Evolutionary conservation across 2,329 filamentous ascomycete genomes (phyloP).

Genomic region (Sporothrix brasiliensis): DNA sequence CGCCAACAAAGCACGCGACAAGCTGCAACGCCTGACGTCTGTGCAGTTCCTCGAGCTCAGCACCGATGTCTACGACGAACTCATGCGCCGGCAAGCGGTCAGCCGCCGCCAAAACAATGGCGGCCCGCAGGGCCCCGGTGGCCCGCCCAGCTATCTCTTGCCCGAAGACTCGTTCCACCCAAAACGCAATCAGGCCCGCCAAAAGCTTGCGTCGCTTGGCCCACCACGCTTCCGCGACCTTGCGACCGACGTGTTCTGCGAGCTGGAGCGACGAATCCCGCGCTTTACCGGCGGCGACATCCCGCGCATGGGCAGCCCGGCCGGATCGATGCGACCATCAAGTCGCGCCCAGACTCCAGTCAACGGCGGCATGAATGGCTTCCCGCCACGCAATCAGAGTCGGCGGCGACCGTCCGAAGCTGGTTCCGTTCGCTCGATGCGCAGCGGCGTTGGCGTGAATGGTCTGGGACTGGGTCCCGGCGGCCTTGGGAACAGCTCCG

Average conservation of each 20-base stretch:
- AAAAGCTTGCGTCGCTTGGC: slow-evolving; percentile 88
- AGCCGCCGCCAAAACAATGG: slow-evolving; percentile 58
- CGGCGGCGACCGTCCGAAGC: slow-evolving; percentile 63
- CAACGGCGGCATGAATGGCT: slow-evolving; percentile 54
- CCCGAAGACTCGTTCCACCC: slow-evolving; percentile 92
- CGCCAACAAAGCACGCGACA: slow-evolving; percentile 90
- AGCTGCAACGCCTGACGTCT: slow-evolving; percentile 82
- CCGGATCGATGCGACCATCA: slow-evolving; percentile 59
- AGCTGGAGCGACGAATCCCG: slow-evolving; percentile 88
- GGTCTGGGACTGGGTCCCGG: slow-evolving; percentile 35
- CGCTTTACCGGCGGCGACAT: slow-evolving; percentile 72
- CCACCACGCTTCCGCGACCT: slow-evolving; percentile 86
- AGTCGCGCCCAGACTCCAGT: slow-evolving; percentile 66
- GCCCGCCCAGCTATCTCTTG: slow-evolving; percentile 71
- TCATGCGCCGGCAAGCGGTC: slow-evolving; percentile 79
- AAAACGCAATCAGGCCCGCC: slow-evolving; percentile 95
- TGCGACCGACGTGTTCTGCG: slow-evolving; percentile 93
- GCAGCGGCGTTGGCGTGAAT: slow-evolving; percentile 39
- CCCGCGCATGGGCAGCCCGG: slow-evolving; percentile 69
- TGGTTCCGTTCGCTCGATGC: slow-evolving; percentile 58
- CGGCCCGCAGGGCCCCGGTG: slow-evolving; percentile 49
- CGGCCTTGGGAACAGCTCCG: slow-evolving; percentile 37
- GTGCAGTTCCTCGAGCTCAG: slow-evolving; percentile 97
- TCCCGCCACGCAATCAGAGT: slow-evolving; percentile 56
- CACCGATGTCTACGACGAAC: slow-evolving; percentile 95